These are phyloP conservation scores for Pulveroboletus sp. DNA, from an alignment of 1,284 basidiomycete genomes.

Conservation along the genomic window DNA sequence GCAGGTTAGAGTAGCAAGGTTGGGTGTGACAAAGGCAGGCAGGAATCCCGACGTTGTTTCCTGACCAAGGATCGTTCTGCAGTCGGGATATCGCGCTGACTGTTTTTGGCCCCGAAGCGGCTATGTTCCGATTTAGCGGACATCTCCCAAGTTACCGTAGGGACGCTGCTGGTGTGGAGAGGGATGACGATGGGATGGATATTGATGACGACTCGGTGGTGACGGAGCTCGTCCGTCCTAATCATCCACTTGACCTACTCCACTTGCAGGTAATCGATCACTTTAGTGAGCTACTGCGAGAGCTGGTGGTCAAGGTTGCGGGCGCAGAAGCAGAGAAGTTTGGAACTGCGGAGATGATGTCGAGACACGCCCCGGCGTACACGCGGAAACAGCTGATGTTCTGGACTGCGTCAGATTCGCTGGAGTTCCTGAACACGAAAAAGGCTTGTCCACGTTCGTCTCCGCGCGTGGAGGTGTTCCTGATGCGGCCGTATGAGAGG, in stretches of 20 bases:
- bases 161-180: conserved; percentile 22
- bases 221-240: conserved; percentile 38
- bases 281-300: conserved; percentile 59
- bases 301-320: conserved; percentile 56
- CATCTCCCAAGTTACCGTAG: conserved; percentile 40
- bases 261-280: conserved; percentile 70
- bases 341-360: conserved; percentile 38
- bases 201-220: conserved; percentile 53
- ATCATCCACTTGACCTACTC: conserved; percentile 62
- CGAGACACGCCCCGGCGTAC: conserved; percentile 58
- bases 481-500: conserved; percentile 47
- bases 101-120: conserved; percentile 42
- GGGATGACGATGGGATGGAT: conserved; percentile 57
- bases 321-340: conserved; percentile 43
- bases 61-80: conserved; percentile 29
- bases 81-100: conserved; percentile 46
- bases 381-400: conserved; percentile 42
- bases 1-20: not conserved
- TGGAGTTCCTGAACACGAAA: conserved; percentile 54
- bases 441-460: conserved; percentile 37
- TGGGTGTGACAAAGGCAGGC: conserved; percentile 19
- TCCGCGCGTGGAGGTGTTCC: conserved; percentile 52
- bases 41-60: conserved; percentile 36
- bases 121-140: conserved; percentile 38
- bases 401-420: conserved; percentile 57